Percentiles rank a stretch among this genome's conserved stretches.
phyloP scores from a whole-genome alignment of 139 green algal species.

The Asterochloris sp. region DNA sequence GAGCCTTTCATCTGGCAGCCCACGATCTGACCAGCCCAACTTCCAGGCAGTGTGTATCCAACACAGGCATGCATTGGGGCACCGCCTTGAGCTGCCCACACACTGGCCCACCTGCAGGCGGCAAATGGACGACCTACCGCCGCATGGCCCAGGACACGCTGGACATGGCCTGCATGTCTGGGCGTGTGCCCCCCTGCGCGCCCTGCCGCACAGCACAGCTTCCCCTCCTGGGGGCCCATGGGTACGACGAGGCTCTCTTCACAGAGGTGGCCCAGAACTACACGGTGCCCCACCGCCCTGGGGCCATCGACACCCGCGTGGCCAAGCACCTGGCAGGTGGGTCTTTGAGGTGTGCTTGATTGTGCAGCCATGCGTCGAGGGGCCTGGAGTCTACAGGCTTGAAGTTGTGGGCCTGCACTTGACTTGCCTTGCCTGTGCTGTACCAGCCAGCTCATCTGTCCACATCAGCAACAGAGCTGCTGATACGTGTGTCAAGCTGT shows the following conservation, averaged over 20 bases:
- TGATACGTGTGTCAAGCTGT: too few species aligned
- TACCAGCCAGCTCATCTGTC: too few species aligned
- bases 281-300: slow-evolving; percentile 69
- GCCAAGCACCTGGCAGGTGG: slow-evolving; percentile 60
- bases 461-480: too few species aligned
- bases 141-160: slow-evolving; percentile 84
- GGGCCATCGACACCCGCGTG: slow-evolving; percentile 62
- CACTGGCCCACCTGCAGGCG: slow-evolving; percentile 35
- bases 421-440: too few species aligned
- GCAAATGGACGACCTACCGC: slow-evolving; percentile 99
- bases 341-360: background rate
- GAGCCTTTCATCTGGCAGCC: too few species aligned
- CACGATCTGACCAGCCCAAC: too few species aligned
- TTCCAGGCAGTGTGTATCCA: too few species aligned
- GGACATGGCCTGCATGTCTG: slow-evolving; percentile 46
- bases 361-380: too few species aligned
- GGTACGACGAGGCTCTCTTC: slow-evolving; percentile 67
- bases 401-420: too few species aligned
- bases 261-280: slow-evolving; percentile 82
- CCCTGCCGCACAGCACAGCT: slow-evolving; percentile 65
- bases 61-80: too few species aligned
- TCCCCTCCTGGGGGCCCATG: slow-evolving; percentile 63
- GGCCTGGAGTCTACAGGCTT: too few species aligned
- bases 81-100: too few species aligned
- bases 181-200: slow-evolving; percentile 25